These are phyloP conservation scores for Solanum clarkiae DNA, from an alignment of 257 asterid species.

Conservation along the genomic window DNA sequence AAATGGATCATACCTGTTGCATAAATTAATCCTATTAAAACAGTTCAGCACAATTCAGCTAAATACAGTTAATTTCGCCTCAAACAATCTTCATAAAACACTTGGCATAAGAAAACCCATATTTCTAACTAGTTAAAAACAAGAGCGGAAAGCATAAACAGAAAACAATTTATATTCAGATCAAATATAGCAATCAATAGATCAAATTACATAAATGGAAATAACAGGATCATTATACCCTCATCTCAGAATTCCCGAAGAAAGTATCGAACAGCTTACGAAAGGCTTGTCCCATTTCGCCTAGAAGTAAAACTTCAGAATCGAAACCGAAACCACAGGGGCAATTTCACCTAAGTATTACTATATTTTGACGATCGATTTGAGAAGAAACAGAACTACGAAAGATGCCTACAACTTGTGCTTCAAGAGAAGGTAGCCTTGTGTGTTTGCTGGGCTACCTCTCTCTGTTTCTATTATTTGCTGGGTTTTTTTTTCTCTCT, in stretches of 20 bases:
- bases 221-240: conserved; percentile 24
- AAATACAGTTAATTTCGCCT: not conserved
- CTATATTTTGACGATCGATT: not conserved
- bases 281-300: conserved; percentile 84
- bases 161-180: not conserved
- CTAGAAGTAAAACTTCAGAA: not conserved
- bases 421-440: not conserved
- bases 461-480: not conserved
- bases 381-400: not conserved
- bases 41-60: not conserved
- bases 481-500: not conserved
- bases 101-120: not conserved
- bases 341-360: not conserved
- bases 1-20: not conserved
- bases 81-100: not conserved
- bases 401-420: not conserved
- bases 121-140: not conserved
- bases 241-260: conserved; percentile 97
- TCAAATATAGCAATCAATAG: not conserved
- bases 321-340: not conserved
- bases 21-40: not conserved
- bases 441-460: not conserved
- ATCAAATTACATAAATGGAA: not conserved
- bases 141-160: not conserved
- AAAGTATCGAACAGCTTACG: conserved; percentile 93